Evolutionary conservation across 176 grass and related monocot genomes (phyloP).

Genomic region (Poa annua): DNA sequence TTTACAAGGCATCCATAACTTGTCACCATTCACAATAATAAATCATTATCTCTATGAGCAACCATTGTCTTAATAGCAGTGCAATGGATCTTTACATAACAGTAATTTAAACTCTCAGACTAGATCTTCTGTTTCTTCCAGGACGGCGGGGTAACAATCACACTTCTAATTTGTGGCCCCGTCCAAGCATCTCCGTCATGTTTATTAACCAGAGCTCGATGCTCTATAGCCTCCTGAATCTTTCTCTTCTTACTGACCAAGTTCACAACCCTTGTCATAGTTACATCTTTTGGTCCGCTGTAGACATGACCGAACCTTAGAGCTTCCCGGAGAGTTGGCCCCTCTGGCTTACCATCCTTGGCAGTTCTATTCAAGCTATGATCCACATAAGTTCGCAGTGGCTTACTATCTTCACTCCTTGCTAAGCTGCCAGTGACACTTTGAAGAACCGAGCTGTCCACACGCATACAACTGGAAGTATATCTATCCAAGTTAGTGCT

Average conservation of each 20-base stretch:
- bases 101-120: conserved; percentile 28
- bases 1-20: conserved; percentile 38
- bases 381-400: conserved; percentile 3
- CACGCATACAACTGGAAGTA: not conserved
- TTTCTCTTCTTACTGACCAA: conserved; percentile 54
- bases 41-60: not conserved
- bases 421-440: not conserved
- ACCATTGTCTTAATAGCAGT: conserved; percentile 23
- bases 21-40: conserved; percentile 2
- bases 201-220: conserved; percentile 6
- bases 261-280: conserved; percentile 34
- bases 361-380: conserved; percentile 13
- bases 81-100: conserved; percentile 17
- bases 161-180: conserved; percentile 34
- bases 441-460: not conserved
- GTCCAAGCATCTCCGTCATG: conserved; percentile 42
- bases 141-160: conserved; percentile 36
- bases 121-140: conserved; percentile 48
- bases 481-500: conserved; percentile 32
- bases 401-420: conserved; percentile 30
- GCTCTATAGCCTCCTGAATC: conserved; percentile 44
- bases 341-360: conserved; percentile 13
- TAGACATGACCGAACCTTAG: conserved; percentile 23
- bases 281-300: conserved; percentile 6
- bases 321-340: conserved; percentile 18